Evolutionary conservation across 768 basidiomycete genomes (phyloP).

Genomic region (Boletus reticuloceps): DNA sequence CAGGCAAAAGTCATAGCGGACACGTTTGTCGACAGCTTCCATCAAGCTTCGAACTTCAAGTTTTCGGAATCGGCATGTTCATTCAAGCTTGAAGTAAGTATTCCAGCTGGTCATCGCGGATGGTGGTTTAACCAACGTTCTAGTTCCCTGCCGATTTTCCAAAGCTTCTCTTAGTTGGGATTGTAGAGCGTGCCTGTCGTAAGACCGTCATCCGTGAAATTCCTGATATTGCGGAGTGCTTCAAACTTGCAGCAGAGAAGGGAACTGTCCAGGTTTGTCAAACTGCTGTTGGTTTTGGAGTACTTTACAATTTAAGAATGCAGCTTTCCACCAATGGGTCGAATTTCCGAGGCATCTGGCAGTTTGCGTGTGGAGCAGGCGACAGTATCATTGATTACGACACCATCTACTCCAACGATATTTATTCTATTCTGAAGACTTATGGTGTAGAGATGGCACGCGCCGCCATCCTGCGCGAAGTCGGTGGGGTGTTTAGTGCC

Average conservation of each 20-base stretch:
- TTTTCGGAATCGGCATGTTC: slow-evolving; percentile 67
- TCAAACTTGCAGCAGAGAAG: slow-evolving; percentile 57
- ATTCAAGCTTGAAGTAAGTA: slow-evolving; percentile 80
- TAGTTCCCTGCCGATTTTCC: slow-evolving; percentile 88
- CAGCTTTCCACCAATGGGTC: slow-evolving; percentile 90
- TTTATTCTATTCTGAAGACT: slow-evolving; percentile 84
- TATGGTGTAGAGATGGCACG: slow-evolving; percentile 99
- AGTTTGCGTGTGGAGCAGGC: slow-evolving; percentile 51
- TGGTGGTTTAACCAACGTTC: not conserved
- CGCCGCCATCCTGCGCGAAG: slow-evolving; percentile 84
- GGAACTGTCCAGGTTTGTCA: slow-evolving; percentile 43
- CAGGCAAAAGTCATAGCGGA: slow-evolving; percentile 45
- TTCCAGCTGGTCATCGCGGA: not conserved
- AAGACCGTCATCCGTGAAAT: slow-evolving; percentile 88
- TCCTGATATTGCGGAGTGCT: slow-evolving; percentile 83
- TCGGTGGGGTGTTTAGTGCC: slow-evolving; percentile 86
- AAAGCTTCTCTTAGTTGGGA: slow-evolving; percentile 90
- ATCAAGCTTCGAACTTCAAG: slow-evolving; percentile 67
- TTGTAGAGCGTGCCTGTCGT: slow-evolving; percentile 85
- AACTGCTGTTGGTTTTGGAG: not conserved
- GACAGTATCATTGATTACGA: slow-evolving; percentile 71
- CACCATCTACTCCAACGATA: slow-evolving; percentile 90
- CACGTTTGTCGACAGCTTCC: slow-evolving; percentile 55
- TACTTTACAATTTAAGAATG: not conserved
- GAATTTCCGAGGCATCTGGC: slow-evolving; percentile 89